phyloP scores from a whole-genome alignment of 2,329 filamentous ascomycete species.

The Tolypocladium pustulatum region DNA sequence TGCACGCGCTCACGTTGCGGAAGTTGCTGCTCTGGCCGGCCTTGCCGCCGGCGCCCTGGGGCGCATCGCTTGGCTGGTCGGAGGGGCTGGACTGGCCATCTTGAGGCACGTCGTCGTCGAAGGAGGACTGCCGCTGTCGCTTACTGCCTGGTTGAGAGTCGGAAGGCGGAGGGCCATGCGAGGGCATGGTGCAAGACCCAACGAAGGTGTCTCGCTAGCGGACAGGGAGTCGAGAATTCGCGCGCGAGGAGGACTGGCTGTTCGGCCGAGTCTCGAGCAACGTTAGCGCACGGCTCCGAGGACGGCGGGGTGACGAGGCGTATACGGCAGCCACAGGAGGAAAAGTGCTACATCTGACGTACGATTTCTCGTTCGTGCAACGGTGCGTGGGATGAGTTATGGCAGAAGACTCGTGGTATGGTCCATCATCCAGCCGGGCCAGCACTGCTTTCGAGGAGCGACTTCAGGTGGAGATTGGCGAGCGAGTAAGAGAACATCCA shows the following conservation, averaged over 20 bases:
- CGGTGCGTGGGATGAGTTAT: not conserved
- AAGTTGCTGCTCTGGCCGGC: constrained; percentile 56
- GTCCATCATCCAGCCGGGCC: constrained; percentile 1
- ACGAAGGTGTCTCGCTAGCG: not conserved
- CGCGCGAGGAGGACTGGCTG: not conserved
- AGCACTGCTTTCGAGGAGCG: not conserved
- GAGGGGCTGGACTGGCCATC: constrained; percentile 14
- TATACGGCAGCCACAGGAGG: not conserved
- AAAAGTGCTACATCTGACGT: not conserved
- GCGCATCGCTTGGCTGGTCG: constrained; percentile 18
- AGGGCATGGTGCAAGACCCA: constrained; percentile 18
- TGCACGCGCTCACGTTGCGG: constrained; percentile 87
- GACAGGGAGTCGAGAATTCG: not conserved
- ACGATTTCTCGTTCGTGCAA: not conserved
- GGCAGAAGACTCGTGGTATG: not conserved
- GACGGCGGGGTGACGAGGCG: not conserved
- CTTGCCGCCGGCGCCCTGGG: constrained; percentile 21
- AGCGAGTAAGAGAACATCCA: not conserved
- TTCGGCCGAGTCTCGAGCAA: not conserved
- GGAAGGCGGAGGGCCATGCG: constrained; percentile 41
- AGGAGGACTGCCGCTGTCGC: constrained; percentile 44
- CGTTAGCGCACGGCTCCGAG: not conserved
- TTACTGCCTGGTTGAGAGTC: constrained; percentile 40
- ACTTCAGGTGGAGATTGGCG: not conserved
- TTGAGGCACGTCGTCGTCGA: constrained; percentile 33